These are phyloP conservation scores for Aphanomyces stellatus DNA, from an alignment of 352 stramenopile species.

Conservation along the genomic window DNA sequence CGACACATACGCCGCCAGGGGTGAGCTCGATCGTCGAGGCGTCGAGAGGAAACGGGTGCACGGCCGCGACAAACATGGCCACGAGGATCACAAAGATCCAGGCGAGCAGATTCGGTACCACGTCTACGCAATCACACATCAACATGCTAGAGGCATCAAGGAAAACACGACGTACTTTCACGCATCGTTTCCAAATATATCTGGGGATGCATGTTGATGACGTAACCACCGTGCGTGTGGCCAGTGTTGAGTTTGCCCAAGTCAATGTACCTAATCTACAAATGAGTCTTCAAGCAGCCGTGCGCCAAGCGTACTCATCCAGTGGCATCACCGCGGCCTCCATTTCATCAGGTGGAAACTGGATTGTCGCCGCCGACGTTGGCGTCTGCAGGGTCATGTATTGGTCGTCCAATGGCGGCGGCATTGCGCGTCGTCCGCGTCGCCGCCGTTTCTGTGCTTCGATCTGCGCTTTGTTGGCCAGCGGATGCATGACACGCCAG, in stretches of 20 bases:
- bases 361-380: background rate
- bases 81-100: background rate
- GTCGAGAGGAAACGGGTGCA: background rate
- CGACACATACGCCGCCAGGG: background rate
- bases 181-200: conserved; percentile 14
- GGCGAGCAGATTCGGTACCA: background rate
- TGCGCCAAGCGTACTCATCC: background rate
- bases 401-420: background rate
- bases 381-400: background rate
- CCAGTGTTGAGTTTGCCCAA: background rate
- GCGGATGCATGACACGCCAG: background rate
- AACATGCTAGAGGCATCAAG: background rate
- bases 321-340: background rate
- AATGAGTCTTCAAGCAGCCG: background rate
- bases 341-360: background rate
- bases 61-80: background rate
- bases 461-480: background rate
- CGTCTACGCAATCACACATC: background rate
- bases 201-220: conserved; percentile 13
- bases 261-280: conserved; percentile 7
- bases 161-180: background rate
- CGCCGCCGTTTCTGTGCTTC: background rate
- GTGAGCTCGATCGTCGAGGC: background rate
- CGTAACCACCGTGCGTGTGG: background rate
- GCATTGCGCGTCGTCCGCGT: background rate